Conservation (phyloP, 2,329 filamentous ascomycete genomes). For the Didymosphaeria variabile region DNA sequence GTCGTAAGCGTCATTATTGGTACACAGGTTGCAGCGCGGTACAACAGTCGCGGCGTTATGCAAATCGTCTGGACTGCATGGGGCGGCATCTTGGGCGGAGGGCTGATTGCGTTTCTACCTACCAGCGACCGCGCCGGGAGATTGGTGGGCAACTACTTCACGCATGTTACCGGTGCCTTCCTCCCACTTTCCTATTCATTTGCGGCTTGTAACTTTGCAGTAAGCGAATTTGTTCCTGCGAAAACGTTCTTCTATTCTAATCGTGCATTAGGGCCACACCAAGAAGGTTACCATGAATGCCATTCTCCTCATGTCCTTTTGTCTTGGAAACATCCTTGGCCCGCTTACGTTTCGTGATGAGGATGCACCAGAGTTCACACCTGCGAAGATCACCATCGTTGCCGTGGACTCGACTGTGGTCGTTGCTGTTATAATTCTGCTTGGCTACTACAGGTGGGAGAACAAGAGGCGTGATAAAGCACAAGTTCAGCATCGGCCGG, state of each 20-base stretch:
- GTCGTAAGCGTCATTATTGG: constrained; percentile 23
- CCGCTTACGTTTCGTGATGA: constrained; percentile 52
- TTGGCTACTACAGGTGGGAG: constrained; percentile 26
- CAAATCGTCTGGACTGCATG: constrained; percentile 24
- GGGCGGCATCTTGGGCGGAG: constrained; percentile 22
- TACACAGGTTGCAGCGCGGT: constrained; percentile 23
- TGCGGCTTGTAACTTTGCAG: constrained; percentile 27
- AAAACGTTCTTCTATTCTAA: constrained; percentile 13
- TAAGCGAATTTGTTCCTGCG: constrained; percentile 11
- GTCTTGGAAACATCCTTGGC: constrained; percentile 50
- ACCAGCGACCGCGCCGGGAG: constrained; percentile 16
- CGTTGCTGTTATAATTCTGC: constrained; percentile 31
- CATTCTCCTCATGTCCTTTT: constrained; percentile 45
- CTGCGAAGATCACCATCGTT: constrained; percentile 56
- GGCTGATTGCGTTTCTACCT: constrained; percentile 28
- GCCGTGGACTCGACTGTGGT: constrained; percentile 42
- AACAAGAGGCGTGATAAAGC: constrained; percentile 23
- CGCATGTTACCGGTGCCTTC: constrained; percentile 27
- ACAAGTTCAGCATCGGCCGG: constrained; percentile 11
- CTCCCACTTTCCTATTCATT: constrained; percentile 30
- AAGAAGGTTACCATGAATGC: constrained; percentile 51
- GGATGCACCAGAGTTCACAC: constrained; percentile 49
- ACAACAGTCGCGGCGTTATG: constrained; percentile 23
- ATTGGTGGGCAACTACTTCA: constrained; percentile 33
- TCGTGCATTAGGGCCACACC: constrained; percentile 37